Evolutionary conservation across 768 basidiomycete genomes (phyloP).

Genomic region (Suillus occidentalis): DNA sequence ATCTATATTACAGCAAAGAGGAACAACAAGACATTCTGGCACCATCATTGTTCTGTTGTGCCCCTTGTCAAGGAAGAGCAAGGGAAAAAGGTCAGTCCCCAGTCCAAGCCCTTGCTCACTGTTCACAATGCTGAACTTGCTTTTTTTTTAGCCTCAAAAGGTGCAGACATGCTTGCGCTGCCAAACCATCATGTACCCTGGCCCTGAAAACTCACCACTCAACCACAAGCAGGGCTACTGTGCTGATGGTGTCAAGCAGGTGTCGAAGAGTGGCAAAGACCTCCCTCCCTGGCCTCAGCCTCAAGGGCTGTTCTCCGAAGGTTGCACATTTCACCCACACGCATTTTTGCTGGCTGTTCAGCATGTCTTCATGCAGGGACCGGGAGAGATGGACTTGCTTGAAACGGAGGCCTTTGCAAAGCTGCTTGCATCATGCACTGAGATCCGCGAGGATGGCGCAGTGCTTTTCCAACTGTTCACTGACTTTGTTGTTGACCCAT

Average conservation of each 20-base stretch:
- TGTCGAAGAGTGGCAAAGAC: not conserved
- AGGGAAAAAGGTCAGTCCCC: conserved; percentile 1
- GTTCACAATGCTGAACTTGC: conserved; percentile 2
- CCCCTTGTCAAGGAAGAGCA: conserved; percentile 5
- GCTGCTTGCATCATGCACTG: not conserved
- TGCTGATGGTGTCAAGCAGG: not conserved
- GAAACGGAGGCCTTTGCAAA: not conserved
- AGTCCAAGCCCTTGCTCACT: conserved; percentile 2
- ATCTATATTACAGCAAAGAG: conserved; percentile 6
- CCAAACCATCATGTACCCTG: conserved; percentile 7
- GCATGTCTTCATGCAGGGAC: not conserved
- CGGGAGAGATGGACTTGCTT: not conserved
- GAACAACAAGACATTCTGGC: conserved; percentile 12
- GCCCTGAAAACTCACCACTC: conserved; percentile 2
- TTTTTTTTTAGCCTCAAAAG: not conserved
- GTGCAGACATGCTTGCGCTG: conserved; percentile 3
- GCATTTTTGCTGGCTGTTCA: not conserved
- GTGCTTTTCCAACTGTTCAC: not conserved
- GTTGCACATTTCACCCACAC: not conserved
- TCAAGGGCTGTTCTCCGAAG: conserved; percentile 1
- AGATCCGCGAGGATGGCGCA: not conserved
- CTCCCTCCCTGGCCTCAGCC: conserved; percentile 12
- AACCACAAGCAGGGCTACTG: conserved; percentile 10
- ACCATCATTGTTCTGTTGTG: conserved; percentile 9
- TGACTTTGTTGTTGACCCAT: not conserved